These are phyloP conservation scores for Aspergillus hiratsukae DNA, from an alignment of 2,329 filamentous ascomycete species.

Conservation along the genomic window DNA sequence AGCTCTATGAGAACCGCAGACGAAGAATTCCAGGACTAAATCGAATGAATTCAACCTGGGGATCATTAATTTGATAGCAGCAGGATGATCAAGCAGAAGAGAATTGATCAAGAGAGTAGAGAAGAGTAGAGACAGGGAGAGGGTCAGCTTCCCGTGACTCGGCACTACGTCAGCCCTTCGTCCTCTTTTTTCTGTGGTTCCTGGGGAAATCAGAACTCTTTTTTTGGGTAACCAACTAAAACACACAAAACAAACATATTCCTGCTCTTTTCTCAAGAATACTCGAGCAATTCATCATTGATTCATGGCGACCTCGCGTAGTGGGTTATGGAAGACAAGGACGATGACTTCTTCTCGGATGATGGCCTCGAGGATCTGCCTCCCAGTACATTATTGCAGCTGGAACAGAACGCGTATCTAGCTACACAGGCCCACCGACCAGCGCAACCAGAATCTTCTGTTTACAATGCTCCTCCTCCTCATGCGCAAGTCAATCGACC, in stretches of 20 bases:
- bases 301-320: slow-evolving; percentile 31
- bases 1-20: neutral
- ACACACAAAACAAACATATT: neutral
- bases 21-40: neutral
- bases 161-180: neutral
- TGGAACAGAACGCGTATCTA: slow-evolving; percentile 44
- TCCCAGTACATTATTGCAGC: slow-evolving; percentile 38
- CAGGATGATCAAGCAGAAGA: neutral
- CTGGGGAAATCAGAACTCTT: neutral
- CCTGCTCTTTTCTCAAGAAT: neutral
- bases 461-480: neutral
- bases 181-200: slow-evolving; percentile 1
- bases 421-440: slow-evolving; percentile 38
- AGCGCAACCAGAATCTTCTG: slow-evolving; percentile 10
- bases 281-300: neutral
- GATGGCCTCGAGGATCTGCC: slow-evolving; percentile 44
- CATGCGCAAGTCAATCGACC: neutral
- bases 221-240: neutral
- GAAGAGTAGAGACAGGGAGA: slow-evolving; percentile 1
- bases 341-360: slow-evolving; percentile 47
- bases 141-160: neutral
- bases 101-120: neutral
- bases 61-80: slow-evolving; percentile 2
- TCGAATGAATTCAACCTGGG: neutral
- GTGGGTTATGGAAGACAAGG: slow-evolving; percentile 45